Conservation (phyloP, 2,329 filamentous ascomycete species). For the Rasamsonia emersonii region DNA sequence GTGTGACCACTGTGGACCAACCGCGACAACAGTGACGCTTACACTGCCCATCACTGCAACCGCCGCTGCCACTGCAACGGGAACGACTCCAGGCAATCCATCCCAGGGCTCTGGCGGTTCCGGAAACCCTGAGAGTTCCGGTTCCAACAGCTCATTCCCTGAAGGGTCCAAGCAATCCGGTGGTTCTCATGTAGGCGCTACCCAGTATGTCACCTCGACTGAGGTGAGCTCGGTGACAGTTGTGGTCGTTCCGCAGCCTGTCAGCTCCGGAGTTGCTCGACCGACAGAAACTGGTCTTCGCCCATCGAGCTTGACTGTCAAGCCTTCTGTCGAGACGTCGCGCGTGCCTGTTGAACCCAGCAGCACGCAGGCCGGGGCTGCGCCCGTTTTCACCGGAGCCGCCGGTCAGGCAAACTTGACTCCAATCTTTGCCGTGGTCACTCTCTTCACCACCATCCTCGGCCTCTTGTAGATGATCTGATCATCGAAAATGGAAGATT, state of each 20-base stretch:
- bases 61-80: conserved; percentile 5
- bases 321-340: conserved; percentile 6
- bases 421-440: conserved; percentile 1
- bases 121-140: conserved; percentile 3
- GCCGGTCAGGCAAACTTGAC: conserved; percentile 4
- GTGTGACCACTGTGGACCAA: conserved; percentile 16
- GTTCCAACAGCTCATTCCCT: conserved; percentile 2
- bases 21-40: conserved; percentile 14
- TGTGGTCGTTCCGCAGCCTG: conserved; percentile 6
- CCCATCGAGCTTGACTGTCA: conserved; percentile 3
- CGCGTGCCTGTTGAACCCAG: conserved; percentile 3
- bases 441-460: conserved; percentile 3
- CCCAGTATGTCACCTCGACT: background rate
- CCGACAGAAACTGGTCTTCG: background rate
- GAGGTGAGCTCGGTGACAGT: background rate
- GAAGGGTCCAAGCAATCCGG: no score
- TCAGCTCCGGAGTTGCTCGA: conserved; percentile 2
- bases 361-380: conserved; percentile 5
- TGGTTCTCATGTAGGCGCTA: conserved; percentile 1
- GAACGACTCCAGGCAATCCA: conserved; percentile 5
- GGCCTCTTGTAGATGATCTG: conserved; percentile 5
- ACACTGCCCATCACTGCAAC: conserved; percentile 9
- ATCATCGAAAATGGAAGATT: no score
- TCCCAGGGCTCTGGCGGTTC: conserved; percentile 3
- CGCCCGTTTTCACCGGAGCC: conserved; percentile 8